Base-by-base conservation (phyloP, 2,329 filamentous ascomycete species). In the Monosporascus sp. region DNA sequence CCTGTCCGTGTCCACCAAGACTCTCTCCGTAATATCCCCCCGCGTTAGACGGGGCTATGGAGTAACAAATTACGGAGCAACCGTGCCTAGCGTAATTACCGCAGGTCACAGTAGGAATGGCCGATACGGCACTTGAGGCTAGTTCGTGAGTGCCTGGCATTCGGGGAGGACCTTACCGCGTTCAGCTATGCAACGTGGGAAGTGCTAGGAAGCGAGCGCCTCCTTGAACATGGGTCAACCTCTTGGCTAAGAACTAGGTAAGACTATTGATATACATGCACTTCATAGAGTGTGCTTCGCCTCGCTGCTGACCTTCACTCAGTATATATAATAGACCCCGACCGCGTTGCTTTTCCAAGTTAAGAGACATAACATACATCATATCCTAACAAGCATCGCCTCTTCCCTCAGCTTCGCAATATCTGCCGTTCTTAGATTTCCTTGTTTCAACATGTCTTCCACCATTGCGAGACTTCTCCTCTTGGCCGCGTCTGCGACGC, bases 401-500 rank as follows among this genome's bases (percentile, higher is more conserved):
- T 46, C 43, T 31, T 27, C n/a, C 20, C n/a, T 17, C 20, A 2
- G 3, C 3, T 46, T 8, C 14, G 25, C n/a, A 15, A 31, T 46
- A 43, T 43, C 9, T 45, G 24, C 22, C 9, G 4, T 46, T 9
- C 24, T 25, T 25, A 17, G 11, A 25, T 17, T 3, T 46, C 7
- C 5, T 37, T 18, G 15, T n/a, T 39, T 37, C 39, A 41, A 48
- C 27, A 65, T 65, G 64, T 39, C 49, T 52, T 52, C 55, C n/a
- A 47, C 35, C 6, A 27, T 61, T 41, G 53, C 48, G 41, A 53
- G 49, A 11, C 45, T 66, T 14, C 54, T 64, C n/a, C 51, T 62
- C 49, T 49, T 66, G 43, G 62, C 60, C 48, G 58, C 61, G 48
- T 58, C 61, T 38, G 59, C 63, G 51, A 60, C 61, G 44, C 63